A percentile compares a stretch with the other conserved stretches of the same genome.
These are phyloP conservation scores for Fusarium sp. DNA, from an alignment of 2,329 filamentous ascomycete genomes.

Conservation along the genomic window DNA sequence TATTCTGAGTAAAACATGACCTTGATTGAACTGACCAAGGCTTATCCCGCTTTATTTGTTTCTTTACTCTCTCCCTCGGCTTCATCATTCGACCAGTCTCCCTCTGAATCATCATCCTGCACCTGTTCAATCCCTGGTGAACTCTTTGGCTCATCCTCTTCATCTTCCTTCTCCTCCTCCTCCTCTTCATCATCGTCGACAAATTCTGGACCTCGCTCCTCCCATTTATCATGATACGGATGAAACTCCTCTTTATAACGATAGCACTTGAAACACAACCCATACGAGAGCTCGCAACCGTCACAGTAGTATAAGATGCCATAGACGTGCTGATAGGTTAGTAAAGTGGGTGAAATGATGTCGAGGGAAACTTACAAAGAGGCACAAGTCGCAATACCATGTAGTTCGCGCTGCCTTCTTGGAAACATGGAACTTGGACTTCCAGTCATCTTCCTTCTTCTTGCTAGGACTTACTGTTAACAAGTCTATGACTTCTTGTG, in stretches of 20 bases:
- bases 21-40: fast-evolving
- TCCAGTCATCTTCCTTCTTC: background rate
- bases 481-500: background rate
- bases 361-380: background rate
- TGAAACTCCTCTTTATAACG: background rate
- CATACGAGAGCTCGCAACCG: background rate
- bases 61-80: background rate
- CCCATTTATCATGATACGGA: background rate
- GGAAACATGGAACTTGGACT: background rate
- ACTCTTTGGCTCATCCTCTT: background rate
- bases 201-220: background rate
- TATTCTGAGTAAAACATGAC: fast-evolving
- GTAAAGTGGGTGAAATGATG: background rate
- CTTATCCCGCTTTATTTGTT: background rate
- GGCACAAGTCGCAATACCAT: background rate
- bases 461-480: background rate
- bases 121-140: background rate
- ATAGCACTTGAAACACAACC: background rate
- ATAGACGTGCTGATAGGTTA: background rate
- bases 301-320: background rate
- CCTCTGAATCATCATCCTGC: background rate
- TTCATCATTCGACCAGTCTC: background rate
- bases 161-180: background rate
- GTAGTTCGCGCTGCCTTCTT: background rate
- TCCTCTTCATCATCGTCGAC: background rate